phyloP scores from a whole-genome alignment of 139 green algal species.

The Microglena sp. region DNA sequence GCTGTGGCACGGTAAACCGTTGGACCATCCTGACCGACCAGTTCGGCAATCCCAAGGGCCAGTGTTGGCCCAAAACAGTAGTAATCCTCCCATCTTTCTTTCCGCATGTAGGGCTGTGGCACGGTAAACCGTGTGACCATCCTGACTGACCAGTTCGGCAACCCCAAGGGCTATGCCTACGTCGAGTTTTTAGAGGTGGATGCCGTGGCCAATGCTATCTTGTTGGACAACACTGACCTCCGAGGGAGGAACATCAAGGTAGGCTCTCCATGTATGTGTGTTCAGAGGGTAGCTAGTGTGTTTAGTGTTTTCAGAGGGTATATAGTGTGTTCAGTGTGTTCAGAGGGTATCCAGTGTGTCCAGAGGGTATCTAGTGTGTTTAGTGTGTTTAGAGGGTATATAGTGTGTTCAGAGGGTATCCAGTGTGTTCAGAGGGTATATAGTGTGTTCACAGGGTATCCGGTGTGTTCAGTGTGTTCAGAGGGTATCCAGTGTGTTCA shows the following conservation, averaged over 20 bases:
- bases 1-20: no score
- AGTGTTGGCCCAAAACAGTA: no score
- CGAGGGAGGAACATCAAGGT: conserved; percentile 74
- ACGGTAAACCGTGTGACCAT: conserved; percentile 98
- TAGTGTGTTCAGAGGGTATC: not conserved
- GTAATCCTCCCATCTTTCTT: no score
- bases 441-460: no score
- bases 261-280: not conserved
- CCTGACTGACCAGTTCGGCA: conserved; percentile 87
- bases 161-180: conserved; percentile 95
- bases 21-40: no score
- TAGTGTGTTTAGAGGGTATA: no score
- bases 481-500: no score
- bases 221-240: conserved; percentile 76
- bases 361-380: no score
- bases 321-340: no score
- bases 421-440: not conserved
- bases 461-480: no score
- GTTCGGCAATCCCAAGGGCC: no score
- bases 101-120: conserved; percentile 72
- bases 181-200: conserved; percentile 96
- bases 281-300: conserved; percentile 2
- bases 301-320: not conserved
- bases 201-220: conserved; percentile 75
- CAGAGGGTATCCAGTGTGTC: not conserved